phyloP scores from a whole-genome alignment of 352 stramenopile species.

The Aphanomyces euteiches region DNA sequence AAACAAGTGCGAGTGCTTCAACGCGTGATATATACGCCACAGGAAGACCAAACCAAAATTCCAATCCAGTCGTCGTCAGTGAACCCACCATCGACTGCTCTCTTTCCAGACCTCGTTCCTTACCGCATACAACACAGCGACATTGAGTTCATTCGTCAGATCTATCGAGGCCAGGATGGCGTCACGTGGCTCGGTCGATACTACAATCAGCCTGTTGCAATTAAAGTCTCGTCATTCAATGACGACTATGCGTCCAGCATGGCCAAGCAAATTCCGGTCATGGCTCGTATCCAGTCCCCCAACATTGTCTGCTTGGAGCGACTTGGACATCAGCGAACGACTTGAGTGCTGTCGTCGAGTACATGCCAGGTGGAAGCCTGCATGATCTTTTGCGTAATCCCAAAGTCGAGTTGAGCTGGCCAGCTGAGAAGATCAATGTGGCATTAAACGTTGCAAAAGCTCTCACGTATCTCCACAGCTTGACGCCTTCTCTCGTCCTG shows the following conservation, averaged over 20 bases:
- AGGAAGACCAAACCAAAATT: too few species aligned
- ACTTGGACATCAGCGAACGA: slow-evolving; percentile 79
- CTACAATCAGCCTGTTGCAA: slow-evolving; percentile 73
- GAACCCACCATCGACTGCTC: slow-evolving; percentile 42
- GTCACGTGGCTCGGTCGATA: slow-evolving; percentile 84
- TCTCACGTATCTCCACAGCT: slow-evolving; percentile 80
- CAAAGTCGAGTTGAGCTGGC: slow-evolving; percentile 77
- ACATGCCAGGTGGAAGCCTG: slow-evolving; percentile 82
- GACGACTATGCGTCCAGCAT: slow-evolving; percentile 69
- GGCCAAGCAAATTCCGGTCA: slow-evolving; percentile 74
- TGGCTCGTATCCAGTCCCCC: slow-evolving; percentile 69
- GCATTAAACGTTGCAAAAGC: slow-evolving; percentile 76
- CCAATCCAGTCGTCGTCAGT: background rate
- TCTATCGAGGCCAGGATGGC: slow-evolving; percentile 73
- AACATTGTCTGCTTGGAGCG: slow-evolving; percentile 84
- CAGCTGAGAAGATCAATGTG: slow-evolving; percentile 79
- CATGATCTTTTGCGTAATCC: slow-evolving; percentile 71
- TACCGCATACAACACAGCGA: slow-evolving; percentile 78
- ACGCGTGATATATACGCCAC: too few species aligned
- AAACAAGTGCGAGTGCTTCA: too few species aligned
- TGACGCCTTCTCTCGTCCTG: slow-evolving; percentile 78
- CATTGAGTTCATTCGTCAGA: slow-evolving; percentile 73
- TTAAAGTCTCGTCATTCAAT: slow-evolving; percentile 83
- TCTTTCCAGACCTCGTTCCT: slow-evolving; percentile 64
- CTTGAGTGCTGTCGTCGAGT: slow-evolving; percentile 73